Base-by-base conservation (phyloP, 129 eudicot genomes). In the Scalesia atractyloides region DNA sequence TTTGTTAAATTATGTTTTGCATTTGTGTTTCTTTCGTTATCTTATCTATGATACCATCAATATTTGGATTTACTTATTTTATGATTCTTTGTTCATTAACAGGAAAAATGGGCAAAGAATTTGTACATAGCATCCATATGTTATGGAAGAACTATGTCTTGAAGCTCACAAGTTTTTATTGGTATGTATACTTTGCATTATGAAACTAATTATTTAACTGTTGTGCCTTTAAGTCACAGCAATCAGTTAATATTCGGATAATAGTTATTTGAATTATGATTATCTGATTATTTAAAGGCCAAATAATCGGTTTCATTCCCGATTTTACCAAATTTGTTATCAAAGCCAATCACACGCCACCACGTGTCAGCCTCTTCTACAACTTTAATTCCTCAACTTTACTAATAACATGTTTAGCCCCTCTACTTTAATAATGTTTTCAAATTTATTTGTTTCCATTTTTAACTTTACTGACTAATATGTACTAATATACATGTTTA, bases 81-180 rank as follows among this genome's bases (percentile, higher is more conserved):
- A 58, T 58, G 41, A 7, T 58, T 9, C 17, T 18, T 43, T 72
- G 47, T 72, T 24, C 9, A n/a, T 6, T 5, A 5, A 50, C 86
- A 85, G 89, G 89, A 85, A 47, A 85, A 85, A 73, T 85, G 89
- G 89, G 80, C 82, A 17, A 85, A 85, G 63, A 86, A 18, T 73
- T 82, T 37, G 39, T 58, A 58, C 64, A 24, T 58, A 24, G 8
- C 64, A 58, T 58, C 64, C 64, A 58, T 58, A 2, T 85, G 86
- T 68, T 85, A 78, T 56, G 89, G 89, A 34, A 84, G 89, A 66
- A 85, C 89, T 39, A 80, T 82, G 44, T 76, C 80, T 56, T 76
- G 68, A 76, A 44, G 13, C 26, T 47, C 48, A 48, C 39, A 61
- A n/a, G 47, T 24, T 26, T 5, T 60, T 60, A 73, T 61, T 18